These are phyloP conservation scores for Mixia osmundae DNA, from an alignment of 1,284 basidiomycete species.

Conservation along the genomic window DNA sequence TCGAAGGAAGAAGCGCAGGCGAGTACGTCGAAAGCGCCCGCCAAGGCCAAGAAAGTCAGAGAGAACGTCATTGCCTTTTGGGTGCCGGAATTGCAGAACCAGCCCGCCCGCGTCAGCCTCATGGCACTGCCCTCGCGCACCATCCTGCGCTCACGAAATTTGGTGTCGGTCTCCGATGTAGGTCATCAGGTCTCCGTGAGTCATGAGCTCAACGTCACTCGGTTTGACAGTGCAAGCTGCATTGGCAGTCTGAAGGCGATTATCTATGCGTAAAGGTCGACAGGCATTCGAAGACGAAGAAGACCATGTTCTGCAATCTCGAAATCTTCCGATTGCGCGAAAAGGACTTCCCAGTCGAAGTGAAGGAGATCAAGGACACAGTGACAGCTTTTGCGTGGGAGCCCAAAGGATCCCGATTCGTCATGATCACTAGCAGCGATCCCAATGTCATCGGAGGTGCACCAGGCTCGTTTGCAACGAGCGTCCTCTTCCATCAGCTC, in stretches of 20 bases:
- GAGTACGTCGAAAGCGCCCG: conserved; percentile 4
- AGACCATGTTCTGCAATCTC: conserved; percentile 94
- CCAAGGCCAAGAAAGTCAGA: conserved; percentile 21
- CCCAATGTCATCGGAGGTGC: conserved; percentile 74
- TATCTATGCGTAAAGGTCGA: conserved; percentile 99
- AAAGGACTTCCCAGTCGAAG: conserved; percentile 95
- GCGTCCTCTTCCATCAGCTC: conserved; percentile 87
- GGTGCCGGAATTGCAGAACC: conserved; percentile 87
- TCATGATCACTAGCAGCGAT: conserved; percentile 81
- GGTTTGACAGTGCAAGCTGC: conserved; percentile 60
- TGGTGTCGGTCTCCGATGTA: conserved; percentile 95
- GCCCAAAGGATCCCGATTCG: conserved; percentile 84
- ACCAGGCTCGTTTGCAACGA: conserved; percentile 83
- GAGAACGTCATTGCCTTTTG: conserved; percentile 95
- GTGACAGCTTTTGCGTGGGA: conserved; percentile 98
- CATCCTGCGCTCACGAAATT: conserved; percentile 78
- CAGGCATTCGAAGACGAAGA: conserved; percentile 97
- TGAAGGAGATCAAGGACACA: conserved; percentile 90
- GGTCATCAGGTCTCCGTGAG: conserved; percentile 17
- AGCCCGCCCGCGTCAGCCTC: conserved; percentile 87
- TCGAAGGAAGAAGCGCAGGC: conserved; percentile 5
- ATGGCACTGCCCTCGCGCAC: conserved; percentile 68
- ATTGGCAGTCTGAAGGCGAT: conserved; percentile 98
- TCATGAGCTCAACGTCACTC: neutral
- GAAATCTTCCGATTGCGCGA: conserved; percentile 95